Conservation (phyloP, 176 grass and related monocot genomes). For the Olyra latifolia region DNA sequence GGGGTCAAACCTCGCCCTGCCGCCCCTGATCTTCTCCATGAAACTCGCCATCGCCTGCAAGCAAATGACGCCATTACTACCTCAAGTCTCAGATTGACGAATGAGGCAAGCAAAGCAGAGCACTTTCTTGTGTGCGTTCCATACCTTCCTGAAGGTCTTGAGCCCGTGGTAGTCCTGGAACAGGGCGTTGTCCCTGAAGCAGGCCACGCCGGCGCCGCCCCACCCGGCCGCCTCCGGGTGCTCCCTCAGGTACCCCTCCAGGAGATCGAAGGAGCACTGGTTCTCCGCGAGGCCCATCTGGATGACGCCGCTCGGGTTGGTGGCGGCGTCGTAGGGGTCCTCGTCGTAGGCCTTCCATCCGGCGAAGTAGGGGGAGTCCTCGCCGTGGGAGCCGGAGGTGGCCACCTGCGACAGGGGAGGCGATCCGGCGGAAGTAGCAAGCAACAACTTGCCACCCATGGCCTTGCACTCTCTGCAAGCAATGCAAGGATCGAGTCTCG, state of each 20-base stretch:
- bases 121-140: neutral
- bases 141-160: constrained; percentile 66
- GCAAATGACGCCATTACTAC: constrained; percentile 14
- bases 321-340: constrained; percentile 63
- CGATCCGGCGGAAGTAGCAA: neutral
- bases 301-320: constrained; percentile 71
- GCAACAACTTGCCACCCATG: constrained; percentile 49
- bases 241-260: constrained; percentile 64
- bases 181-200: constrained; percentile 88
- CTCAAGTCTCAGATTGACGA: neutral
- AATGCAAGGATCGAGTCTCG: neutral
- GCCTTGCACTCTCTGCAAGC: neutral
- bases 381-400: constrained; percentile 58
- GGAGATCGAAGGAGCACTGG: constrained; percentile 90
- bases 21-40: constrained; percentile 81
- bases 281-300: constrained; percentile 96
- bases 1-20: constrained; percentile 66
- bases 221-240: constrained; percentile 59
- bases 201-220: constrained; percentile 33
- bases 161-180: constrained; percentile 96
- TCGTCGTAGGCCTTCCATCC: constrained; percentile 88
- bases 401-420: constrained; percentile 57
- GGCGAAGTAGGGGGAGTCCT: constrained; percentile 92
- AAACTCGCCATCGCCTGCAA: constrained; percentile 87
- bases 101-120: neutral